Base-by-base conservation (phyloP, 768 basidiomycete genomes). In the Mycena floridula region DNA sequence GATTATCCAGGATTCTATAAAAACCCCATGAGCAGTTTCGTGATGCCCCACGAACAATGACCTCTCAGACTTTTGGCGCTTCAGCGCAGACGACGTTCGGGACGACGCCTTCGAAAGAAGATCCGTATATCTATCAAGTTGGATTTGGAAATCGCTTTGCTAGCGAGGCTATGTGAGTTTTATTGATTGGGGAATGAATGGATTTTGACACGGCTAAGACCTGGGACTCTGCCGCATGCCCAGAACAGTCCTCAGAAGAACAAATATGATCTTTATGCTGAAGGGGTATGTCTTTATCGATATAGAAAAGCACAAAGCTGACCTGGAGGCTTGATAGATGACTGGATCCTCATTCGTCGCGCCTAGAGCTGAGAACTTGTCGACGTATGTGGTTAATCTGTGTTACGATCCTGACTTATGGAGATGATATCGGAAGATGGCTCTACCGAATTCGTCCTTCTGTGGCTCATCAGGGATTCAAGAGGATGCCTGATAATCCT, bases 401-500 rank as follows among this genome's bases (percentile, higher is more conserved):
- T 45, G 20, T 22, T 18, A 22, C 15, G 21, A 8, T 35, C 8
- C 35, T 30, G 23, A 21, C 18, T 12, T 15, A 38, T 24, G n/a
- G 36, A 8, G 5, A 9, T 22, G 40, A 22, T 40, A 32, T 24
- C 25, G 18, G 1, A 16, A 81, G 79, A 9, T 83, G 77, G 76
- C 49, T 82, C 8, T 84, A 84, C 59, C 77, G 81, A 24, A 81
- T 84, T 47, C 72, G 80, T 23, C 81, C 81, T 4, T 81, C 80
- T 6, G 81, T 84, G 18, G 79, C 80, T 0, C 82, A 83, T 56
- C 65, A 79, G 50, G 80, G 80, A 3, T 82, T 84, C 54, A 72
- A 60, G 11, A 61, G 63, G 25, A 61, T 82, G 6, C 72, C 73
- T 1, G 70, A 74, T 36, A 84, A 81, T 56, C 73, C 73, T 7